Percentiles rank a stretch among this genome's conserved stretches.
phyloP scores from a whole-genome alignment of 2,329 filamentous ascomycete genomes.

The Aspergillus sp. region DNA sequence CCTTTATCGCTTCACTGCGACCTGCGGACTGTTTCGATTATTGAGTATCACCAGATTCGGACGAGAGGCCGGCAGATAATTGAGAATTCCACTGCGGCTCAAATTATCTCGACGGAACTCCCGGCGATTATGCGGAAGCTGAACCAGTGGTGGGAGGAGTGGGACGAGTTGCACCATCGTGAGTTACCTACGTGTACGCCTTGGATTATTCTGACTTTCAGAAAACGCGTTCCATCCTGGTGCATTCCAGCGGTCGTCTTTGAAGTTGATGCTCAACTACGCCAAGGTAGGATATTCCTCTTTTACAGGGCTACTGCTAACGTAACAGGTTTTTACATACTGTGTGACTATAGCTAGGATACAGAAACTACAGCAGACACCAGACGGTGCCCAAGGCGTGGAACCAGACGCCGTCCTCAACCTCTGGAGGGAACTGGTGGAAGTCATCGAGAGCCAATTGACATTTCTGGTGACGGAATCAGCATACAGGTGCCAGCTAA shows the following conservation, averaged over 20 bases:
- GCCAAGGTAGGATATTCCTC: conserved; percentile 15
- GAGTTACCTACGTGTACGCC: conserved; percentile 3
- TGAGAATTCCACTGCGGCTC: conserved; percentile 25
- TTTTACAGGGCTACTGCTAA: not conserved
- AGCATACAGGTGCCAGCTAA: conserved; percentile 33
- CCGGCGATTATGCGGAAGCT: conserved; percentile 33
- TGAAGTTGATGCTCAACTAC: conserved; percentile 35
- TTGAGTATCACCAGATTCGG: conserved; percentile 38
- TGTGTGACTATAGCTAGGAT: conserved; percentile 35
- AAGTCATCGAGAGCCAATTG: conserved; percentile 34
- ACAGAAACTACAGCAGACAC: conserved; percentile 31
- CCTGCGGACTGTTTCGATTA: conserved; percentile 36
- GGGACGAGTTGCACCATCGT: conserved; percentile 37
- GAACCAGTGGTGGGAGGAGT: conserved; percentile 35
- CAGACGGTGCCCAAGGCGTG: conserved; percentile 21
- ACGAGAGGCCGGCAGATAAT: conserved; percentile 30
- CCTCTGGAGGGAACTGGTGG: conserved; percentile 34
- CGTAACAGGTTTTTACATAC: conserved; percentile 27
- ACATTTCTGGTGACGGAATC: conserved; percentile 32
- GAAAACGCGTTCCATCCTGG: conserved; percentile 38
- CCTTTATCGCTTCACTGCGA: conserved; percentile 35
- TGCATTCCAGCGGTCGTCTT: conserved; percentile 35
- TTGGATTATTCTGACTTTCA: conserved; percentile 3
- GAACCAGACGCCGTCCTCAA: conserved; percentile 23
- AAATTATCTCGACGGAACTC: conserved; percentile 29